Conservation (phyloP, 2,329 filamentous ascomycete genomes). For the Aphanocladium album region DNA sequence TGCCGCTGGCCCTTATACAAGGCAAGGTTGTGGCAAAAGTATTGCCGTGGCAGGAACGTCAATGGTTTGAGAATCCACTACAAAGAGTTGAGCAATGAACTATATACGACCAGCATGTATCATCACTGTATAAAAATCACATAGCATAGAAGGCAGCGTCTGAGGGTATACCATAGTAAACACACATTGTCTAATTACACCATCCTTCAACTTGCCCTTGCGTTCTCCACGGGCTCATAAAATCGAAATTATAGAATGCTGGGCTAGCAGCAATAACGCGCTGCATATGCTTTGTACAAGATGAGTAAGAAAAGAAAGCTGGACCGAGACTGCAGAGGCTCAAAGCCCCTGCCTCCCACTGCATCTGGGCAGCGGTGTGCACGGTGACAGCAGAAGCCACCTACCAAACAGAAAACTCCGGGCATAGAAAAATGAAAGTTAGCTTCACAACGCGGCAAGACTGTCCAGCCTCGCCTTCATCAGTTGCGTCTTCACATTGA, state of each 20-base stretch:
- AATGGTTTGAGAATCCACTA: constrained; percentile 45
- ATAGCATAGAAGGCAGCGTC: neutral
- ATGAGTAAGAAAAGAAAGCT: constrained; percentile 15
- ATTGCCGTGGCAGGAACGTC: constrained; percentile 46
- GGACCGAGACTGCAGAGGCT: constrained; percentile 8
- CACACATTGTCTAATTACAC: constrained; percentile 13
- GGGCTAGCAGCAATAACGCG: constrained; percentile 13
- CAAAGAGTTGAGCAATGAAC: constrained; percentile 23
- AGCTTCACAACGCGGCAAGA: neutral
- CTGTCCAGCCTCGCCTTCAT: neutral
- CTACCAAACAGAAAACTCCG: constrained; percentile 12
- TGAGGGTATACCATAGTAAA: constrained; percentile 3
- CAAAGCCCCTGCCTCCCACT: constrained; percentile 3
- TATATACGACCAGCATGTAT: constrained; percentile 2
- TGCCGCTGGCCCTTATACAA: constrained; percentile 77
- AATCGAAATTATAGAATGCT: constrained; percentile 21
- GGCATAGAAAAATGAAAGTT: constrained; percentile 11
- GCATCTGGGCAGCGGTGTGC: neutral
- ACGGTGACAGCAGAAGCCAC: constrained; percentile 3
- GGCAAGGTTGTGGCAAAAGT: constrained; percentile 73
- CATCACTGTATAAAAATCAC: constrained; percentile 17
- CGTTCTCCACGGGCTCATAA: constrained; percentile 5
- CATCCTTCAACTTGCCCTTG: constrained; percentile 2
- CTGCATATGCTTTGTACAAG: constrained; percentile 33
- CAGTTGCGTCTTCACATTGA: neutral